A percentile compares a stretch with the other conserved stretches of the same genome.
Evolutionary conservation across 2,329 filamentous ascomycete genomes (phyloP).

Genomic region (Lanzia echinophila): DNA sequence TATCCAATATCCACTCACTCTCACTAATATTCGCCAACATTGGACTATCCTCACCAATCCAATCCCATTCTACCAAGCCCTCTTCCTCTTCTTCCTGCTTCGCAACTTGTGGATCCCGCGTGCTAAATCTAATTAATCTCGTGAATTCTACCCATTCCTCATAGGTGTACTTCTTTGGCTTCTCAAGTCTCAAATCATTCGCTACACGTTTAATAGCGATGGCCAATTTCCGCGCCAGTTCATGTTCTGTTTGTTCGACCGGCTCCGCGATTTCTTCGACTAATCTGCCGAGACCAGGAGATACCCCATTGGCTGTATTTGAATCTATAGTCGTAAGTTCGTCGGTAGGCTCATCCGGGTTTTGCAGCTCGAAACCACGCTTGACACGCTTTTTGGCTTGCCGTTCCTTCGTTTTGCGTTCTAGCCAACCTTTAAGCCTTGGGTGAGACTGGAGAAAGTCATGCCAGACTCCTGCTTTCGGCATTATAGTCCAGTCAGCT

Average conservation of each 20-base stretch:
- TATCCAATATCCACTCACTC: constrained; percentile 60
- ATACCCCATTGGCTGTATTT: constrained; percentile 2
- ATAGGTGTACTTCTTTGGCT: constrained; percentile 51
- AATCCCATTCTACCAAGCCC: constrained; percentile 61
- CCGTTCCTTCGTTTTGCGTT: constrained; percentile 33
- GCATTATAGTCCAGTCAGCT: constrained; percentile 60
- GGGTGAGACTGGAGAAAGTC: constrained; percentile 43
- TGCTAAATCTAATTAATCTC: constrained; percentile 52
- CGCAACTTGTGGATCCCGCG: constrained; percentile 27
- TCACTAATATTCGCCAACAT: constrained; percentile 57
- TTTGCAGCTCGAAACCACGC: constrained; percentile 26
- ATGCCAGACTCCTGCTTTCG: constrained; percentile 50
- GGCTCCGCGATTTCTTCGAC: constrained; percentile 33
- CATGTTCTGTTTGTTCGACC: constrained; percentile 33
- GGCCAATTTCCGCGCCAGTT: constrained; percentile 50
- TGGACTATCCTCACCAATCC: constrained; percentile 63
- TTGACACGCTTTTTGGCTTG: constrained; percentile 38
- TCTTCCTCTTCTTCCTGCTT: constrained; percentile 46
- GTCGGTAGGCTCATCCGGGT: constrained; percentile 31
- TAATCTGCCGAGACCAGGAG: not conserved
- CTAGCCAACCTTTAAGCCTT: constrained; percentile 34
- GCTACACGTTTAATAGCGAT: constrained; percentile 49
- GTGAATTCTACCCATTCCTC: constrained; percentile 66
- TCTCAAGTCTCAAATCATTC: constrained; percentile 42
- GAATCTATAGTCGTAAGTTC: not conserved